Percentiles rank a stretch among this genome's conserved stretches.
Conservation (phyloP, 345 rosid genomes). For the Camelina laxa region DNA sequence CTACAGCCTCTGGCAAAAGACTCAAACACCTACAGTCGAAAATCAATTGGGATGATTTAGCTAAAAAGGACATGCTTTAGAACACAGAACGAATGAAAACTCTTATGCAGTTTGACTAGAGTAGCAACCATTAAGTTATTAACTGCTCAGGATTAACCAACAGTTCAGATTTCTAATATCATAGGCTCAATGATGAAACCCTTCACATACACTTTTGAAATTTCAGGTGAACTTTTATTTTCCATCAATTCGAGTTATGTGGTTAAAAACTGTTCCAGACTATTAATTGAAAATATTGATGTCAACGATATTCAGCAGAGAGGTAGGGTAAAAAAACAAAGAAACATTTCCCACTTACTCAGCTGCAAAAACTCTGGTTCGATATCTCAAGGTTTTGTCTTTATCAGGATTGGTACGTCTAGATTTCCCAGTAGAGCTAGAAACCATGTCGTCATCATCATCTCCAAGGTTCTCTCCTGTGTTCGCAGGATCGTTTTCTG, state of each 20-base stretch:
- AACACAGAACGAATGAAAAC: constrained; percentile 16
- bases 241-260: neutral
- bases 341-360: constrained; percentile 63
- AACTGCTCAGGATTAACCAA: constrained; percentile 12
- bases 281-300: neutral
- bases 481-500: constrained; percentile 51
- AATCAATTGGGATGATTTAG: constrained; percentile 22
- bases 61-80: neutral
- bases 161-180: constrained; percentile 12
- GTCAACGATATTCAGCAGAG: constrained; percentile 27
- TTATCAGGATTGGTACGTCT: constrained; percentile 59
- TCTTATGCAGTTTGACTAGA: constrained; percentile 19
- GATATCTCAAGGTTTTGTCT: constrained; percentile 86
- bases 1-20: constrained; percentile 89
- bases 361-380: constrained; percentile 96
- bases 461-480: constrained; percentile 58
- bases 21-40: constrained; percentile 77
- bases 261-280: neutral
- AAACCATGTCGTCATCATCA: constrained; percentile 95
- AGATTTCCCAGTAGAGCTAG: constrained; percentile 56
- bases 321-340: constrained; percentile 16
- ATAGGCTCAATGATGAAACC: constrained; percentile 21
- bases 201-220: constrained; percentile 10
- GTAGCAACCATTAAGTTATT: constrained; percentile 24
- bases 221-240: neutral